Evolutionary conservation across 2,329 filamentous ascomycete genomes (phyloP).

Genomic region (Sordariomycetes sp.): DNA sequence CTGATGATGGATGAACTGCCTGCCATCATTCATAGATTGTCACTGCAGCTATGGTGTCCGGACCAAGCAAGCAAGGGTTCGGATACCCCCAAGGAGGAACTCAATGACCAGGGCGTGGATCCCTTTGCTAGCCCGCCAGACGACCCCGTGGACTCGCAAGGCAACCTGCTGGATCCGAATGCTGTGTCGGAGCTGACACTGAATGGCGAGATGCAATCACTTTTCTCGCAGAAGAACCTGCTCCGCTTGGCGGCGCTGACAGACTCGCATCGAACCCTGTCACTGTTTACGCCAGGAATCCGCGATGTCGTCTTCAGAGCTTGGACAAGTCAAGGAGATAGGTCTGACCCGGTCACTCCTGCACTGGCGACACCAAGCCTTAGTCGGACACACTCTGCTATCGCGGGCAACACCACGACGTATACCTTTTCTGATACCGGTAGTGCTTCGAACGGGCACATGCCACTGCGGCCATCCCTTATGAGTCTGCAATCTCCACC

Average conservation of each 20-base stretch:
- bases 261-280: slow-evolving; percentile 83
- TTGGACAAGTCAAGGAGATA: slow-evolving; percentile 74
- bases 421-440: slow-evolving; percentile 68
- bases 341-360: slow-evolving; percentile 48
- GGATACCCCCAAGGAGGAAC: slow-evolving; percentile 36
- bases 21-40: slow-evolving; percentile 90
- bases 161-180: slow-evolving; percentile 65
- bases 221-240: slow-evolving; percentile 94
- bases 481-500: slow-evolving; percentile 52
- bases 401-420: slow-evolving; percentile 47
- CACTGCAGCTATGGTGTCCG: slow-evolving; percentile 79
- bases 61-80: slow-evolving; percentile 54
- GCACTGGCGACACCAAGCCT: slow-evolving; percentile 41
- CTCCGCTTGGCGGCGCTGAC: slow-evolving; percentile 72
- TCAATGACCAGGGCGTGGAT: slow-evolving; percentile 58
- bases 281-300: slow-evolving; percentile 86
- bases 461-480: slow-evolving; percentile 61
- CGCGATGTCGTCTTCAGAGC: slow-evolving; percentile 84
- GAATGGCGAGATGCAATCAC: slow-evolving; percentile 75
- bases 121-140: slow-evolving; percentile 74
- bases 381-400: slow-evolving; percentile 54
- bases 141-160: slow-evolving; percentile 73
- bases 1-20: slow-evolving; percentile 97
- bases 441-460: slow-evolving; percentile 51
- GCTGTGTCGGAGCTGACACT: slow-evolving; percentile 70